Base-by-base conservation (phyloP, 1,284 basidiomycete genomes). In the Volvariella surrecta region DNA sequence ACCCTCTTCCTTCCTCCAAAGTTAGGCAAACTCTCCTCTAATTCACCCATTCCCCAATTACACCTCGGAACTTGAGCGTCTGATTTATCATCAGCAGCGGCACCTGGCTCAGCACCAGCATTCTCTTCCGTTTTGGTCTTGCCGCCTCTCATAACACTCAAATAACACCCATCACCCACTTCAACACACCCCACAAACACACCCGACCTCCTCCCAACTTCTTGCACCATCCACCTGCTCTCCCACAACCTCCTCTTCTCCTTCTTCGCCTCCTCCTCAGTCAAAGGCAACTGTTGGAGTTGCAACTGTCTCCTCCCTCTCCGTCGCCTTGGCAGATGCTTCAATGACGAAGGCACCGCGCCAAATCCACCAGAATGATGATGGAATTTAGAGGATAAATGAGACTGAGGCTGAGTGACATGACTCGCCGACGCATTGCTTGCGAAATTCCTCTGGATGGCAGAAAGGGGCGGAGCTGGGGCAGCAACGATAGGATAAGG, bases 291-390 rank as follows among this genome's bases (percentile, higher is more conserved):
- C 71, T 18, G 60, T 90, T n/a, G 58, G 67, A 1, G 61, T 68
- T 1, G 64, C 91, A 15, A 75, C 79, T 8, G 76, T 90, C 43
- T 68, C 75, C 13, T 67, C 71, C 21, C 69, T 92, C 42, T 91
- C 91, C 58, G 71, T 71, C 3, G 73, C 91, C n/a, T 78, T 56
- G 75, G 77, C 43, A 82, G 84, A 48, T 82, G 83, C 44, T 37
- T 46, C 37, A 46, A 74, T 71, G 44, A 65, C 72, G 4, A 66
- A 78, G 34, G 58, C 75, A 51, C 63, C 83, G 2, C 63, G 84
- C 15, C 81, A 86, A 64, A 90, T 89, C 62, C 65, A 71, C 32
- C 88, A 91, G 49, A 61, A 91, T 20, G 83, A 91, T 4, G 68
- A 61, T 20, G 81, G 82, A 50, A 88, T 89, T 6, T 54, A 64